phyloP scores from a whole-genome alignment of 192 early-diverging fungal genomes.

The Chytriomyces sp. region DNA sequence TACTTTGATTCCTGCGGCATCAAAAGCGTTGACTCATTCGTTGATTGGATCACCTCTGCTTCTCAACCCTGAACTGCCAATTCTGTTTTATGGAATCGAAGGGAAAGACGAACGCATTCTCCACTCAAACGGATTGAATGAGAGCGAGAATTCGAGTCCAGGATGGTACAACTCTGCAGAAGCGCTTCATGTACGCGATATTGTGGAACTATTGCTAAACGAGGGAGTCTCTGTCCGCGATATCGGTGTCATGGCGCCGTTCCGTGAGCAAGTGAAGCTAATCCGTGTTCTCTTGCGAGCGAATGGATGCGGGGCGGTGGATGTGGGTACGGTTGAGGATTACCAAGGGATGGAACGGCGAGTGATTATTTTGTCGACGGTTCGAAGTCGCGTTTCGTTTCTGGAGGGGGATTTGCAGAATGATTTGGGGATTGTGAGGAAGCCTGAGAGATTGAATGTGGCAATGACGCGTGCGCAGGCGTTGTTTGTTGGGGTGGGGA shows the following conservation, averaged over 20 bases:
- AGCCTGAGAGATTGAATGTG: constrained; percentile 56
- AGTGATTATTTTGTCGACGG: constrained; percentile 56
- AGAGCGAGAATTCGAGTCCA: constrained; percentile 13
- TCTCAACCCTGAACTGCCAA: constrained; percentile 54
- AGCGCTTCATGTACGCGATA: constrained; percentile 45
- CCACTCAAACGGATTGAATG: constrained; percentile 26
- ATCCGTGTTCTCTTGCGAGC: constrained; percentile 48
- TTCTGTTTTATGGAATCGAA: constrained; percentile 54
- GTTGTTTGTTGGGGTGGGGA: constrained; percentile 34
- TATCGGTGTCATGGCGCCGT: constrained; percentile 63
- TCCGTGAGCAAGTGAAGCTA: constrained; percentile 58
- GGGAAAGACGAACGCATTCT: constrained; percentile 50
- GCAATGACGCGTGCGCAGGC: constrained; percentile 52
- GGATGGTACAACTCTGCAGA: constrained; percentile 62
- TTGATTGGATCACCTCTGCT: constrained; percentile 45
- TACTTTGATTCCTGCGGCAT: constrained; percentile 48
- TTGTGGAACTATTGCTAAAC: constrained; percentile 39
- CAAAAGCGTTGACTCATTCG: constrained; percentile 35
- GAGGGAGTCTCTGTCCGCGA: constrained; percentile 42
- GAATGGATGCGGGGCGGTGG: constrained; percentile 37
- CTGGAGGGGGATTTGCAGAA: constrained; percentile 48
- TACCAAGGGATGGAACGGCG: constrained; percentile 62
- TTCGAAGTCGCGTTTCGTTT: constrained; percentile 44
- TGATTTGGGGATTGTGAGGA: constrained; percentile 47
- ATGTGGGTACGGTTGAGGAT: constrained; percentile 55